A percentile compares a stretch with the other conserved stretches of the same genome.
Evolutionary conservation across 495 filamentous ascomycete genomes (phyloP).

Genomic region (Neurospora africana): DNA sequence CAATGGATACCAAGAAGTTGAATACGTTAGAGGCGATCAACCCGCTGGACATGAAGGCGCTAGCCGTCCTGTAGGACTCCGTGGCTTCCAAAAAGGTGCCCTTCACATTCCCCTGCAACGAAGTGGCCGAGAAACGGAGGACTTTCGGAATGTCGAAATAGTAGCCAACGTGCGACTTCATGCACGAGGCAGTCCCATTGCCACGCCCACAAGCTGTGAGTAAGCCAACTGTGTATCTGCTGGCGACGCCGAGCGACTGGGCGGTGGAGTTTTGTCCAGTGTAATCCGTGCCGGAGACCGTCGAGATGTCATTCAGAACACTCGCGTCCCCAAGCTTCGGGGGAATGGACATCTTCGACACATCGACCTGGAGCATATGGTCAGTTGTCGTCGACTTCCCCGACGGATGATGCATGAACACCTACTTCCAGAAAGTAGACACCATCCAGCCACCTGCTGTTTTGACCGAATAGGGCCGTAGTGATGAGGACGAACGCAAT

Average conservation of each 20-base stretch:
- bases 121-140: conserved; percentile 21
- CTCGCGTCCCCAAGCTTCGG: conserved; percentile 22
- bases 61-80: conserved; percentile 12
- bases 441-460: conserved; percentile 8
- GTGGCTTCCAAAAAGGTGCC: conserved; percentile 13
- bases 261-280: conserved; percentile 20
- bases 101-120: conserved; percentile 9
- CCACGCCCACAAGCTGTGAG: conserved; percentile 24
- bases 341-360: conserved; percentile 14
- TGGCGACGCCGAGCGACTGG: conserved; percentile 19
- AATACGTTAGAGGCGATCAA: conserved; percentile 21
- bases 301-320: conserved; percentile 21
- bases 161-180: conserved; percentile 17
- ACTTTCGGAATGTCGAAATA: conserved; percentile 23
- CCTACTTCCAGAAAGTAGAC: conserved; percentile 25
- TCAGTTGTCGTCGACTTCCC: not conserved
- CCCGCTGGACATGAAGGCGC: conserved; percentile 18
- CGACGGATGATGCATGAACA: not conserved
- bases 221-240: conserved; percentile 22
- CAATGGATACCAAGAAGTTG: conserved; percentile 11
- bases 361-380: conserved; percentile 17
- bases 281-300: conserved; percentile 20
- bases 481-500: conserved; percentile 17
- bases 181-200: conserved; percentile 16
- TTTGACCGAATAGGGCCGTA: conserved; percentile 20